Base-by-base conservation (phyloP, 768 basidiomycete genomes). In the Lactifluus pinguis region DNA sequence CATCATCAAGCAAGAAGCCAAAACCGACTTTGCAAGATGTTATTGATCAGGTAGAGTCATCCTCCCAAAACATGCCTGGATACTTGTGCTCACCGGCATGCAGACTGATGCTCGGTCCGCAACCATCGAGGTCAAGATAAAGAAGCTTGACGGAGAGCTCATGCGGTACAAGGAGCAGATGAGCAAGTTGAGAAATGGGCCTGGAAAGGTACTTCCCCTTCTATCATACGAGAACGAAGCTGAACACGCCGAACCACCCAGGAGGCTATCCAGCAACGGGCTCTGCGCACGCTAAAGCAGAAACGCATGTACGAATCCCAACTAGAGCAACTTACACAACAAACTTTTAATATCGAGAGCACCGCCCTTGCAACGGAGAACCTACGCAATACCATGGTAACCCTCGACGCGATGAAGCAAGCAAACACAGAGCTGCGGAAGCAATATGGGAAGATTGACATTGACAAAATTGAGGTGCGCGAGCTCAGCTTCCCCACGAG, bases 321-420 rank as follows among this genome's bases (percentile, higher is more conserved):
- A 72, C 81, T 98, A 42, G 80, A 84, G 9, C 93, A 97, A 72
- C 80, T 99, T 15, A 78, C 88, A 32, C 97, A 98, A 71, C 97
- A 98, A 72, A 87, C 91, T 25, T 98, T 92, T 78, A 98, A 99
- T 74, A 98, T 98, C 90, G 95, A 99, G 76, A 93, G 90, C 57
- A 89, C 95, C 13, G 83, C 89, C 14, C 84, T 98, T 68, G 86
- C 92, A 9, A 98, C 95, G n/a, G 97, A 98, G 76, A 98, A 98
- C 73, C 74, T 98, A 68, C 85, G 92, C 65, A 98, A 98, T 72
- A 98, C 97, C 68, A 98, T 99, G 95, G 95, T 92, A 13, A 98
- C 97, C 0, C 84, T 98, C 32, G 92, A 97, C 66, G 97, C 94
- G 6, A 98, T 99, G 94, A 84, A 92, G 71, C 69, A 80, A 17